phyloP scores from a whole-genome alignment of 2,329 filamentous ascomycete genomes.

The Pseudocercospora vitis region DNA sequence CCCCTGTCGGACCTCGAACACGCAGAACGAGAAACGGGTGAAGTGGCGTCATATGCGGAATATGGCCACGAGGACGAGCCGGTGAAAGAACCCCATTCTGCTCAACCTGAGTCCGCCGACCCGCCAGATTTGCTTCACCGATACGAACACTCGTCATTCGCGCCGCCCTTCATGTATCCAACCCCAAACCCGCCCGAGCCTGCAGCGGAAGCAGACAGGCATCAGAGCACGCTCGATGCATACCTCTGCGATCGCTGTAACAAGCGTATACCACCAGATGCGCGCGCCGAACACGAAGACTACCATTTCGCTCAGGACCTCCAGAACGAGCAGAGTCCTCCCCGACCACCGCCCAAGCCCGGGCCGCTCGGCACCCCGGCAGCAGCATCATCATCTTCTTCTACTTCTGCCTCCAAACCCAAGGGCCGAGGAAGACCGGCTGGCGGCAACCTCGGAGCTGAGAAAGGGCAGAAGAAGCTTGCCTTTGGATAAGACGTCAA shows the following conservation, averaged over 20 bases:
- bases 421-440: conserved; percentile 41
- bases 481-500: conserved; percentile 43
- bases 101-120: background rate
- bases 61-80: background rate
- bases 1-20: background rate
- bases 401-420: too few relatives aligned
- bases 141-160: background rate
- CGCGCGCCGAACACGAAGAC: conserved; percentile 77
- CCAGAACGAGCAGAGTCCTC: conserved; percentile 56
- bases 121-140: background rate
- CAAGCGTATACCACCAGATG: conserved; percentile 55
- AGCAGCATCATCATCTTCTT: conserved; percentile 15
- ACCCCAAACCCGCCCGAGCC: background rate
- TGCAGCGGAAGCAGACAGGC: background rate
- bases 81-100: background rate
- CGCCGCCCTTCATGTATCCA: background rate
- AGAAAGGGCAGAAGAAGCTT: conserved; percentile 49
- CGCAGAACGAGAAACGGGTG: conserved; percentile 13
- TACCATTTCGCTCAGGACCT: conserved; percentile 94
- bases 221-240: conserved; percentile 27
- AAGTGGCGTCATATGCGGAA: conserved; percentile 1
- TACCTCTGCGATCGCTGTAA: conserved; percentile 67
- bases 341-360: conserved; percentile 27
- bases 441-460: conserved; percentile 31
- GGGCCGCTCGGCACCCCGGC: conserved; percentile 17